A percentile compares a stretch with the other conserved stretches of the same genome.
Evolutionary conservation across 2,329 filamentous ascomycete genomes (phyloP).

Genomic region (Daldinia sp.): DNA sequence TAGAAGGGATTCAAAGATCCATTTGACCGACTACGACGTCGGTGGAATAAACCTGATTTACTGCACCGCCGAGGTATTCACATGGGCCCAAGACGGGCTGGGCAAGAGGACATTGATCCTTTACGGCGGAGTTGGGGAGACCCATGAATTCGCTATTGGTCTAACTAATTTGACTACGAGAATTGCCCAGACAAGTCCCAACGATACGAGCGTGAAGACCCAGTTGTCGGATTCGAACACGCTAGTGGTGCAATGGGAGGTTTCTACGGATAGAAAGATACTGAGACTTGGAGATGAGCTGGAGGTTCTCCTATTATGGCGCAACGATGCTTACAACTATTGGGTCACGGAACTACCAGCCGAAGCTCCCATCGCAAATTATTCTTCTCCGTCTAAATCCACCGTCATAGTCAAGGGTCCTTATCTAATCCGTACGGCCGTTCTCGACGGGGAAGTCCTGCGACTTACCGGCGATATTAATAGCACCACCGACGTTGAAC

Average conservation of each 20-base stretch:
- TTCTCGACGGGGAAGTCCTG: constrained; percentile 66
- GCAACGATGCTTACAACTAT: constrained; percentile 75
- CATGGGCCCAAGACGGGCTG: constrained; percentile 58
- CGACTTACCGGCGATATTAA: constrained; percentile 79
- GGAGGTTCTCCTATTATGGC: constrained; percentile 68
- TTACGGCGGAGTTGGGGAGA: constrained; percentile 72
- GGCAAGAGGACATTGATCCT: constrained; percentile 61
- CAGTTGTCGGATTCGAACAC: constrained; percentile 30
- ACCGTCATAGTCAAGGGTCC: constrained; percentile 72
- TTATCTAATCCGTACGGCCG: constrained; percentile 73
- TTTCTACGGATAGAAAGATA: constrained; percentile 64
- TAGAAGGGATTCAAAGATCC: constrained; percentile 75
- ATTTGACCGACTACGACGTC: constrained; percentile 75
- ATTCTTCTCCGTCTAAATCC: constrained; percentile 44
- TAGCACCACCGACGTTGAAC: constrained; percentile 61
- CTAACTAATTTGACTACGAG: constrained; percentile 35
- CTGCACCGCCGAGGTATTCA: constrained; percentile 77
- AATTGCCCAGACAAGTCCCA: constrained; percentile 21
- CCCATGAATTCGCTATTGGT: constrained; percentile 70
- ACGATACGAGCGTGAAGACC: constrained; percentile 34
- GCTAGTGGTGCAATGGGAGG: constrained; percentile 60
- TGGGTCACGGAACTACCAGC: constrained; percentile 71
- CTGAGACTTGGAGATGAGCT: constrained; percentile 62
- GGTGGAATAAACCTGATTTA: constrained; percentile 72
- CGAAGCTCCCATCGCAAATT: constrained; percentile 52